phyloP scores from a whole-genome alignment of 805 yeast species.

The Saccharomycopsis amapae region DNA sequence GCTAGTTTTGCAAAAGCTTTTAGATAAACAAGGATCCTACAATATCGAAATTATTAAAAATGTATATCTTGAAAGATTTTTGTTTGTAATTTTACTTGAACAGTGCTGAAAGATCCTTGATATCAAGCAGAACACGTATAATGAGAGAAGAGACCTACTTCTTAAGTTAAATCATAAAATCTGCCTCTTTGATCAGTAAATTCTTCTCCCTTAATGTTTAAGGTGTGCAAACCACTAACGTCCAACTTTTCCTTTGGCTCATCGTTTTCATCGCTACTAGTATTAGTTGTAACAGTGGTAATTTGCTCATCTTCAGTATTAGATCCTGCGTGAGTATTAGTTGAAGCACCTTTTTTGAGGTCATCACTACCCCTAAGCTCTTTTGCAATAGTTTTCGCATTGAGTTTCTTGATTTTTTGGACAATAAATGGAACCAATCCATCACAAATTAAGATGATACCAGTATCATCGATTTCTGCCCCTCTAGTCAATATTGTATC shows the following conservation, averaged over 20 bases:
- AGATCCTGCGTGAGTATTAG: no score
- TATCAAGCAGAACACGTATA: neutral
- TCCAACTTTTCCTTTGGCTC: conserved; percentile 6
- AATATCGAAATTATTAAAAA: no score
- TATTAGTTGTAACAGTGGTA: neutral
- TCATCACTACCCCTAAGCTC: neutral
- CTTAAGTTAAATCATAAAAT: conserved; percentile 33
- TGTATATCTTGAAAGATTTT: no score
- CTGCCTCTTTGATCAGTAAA: conserved; percentile 36
- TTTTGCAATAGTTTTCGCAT: neutral
- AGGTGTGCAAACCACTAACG: conserved; percentile 21
- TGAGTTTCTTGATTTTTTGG: conserved; percentile 11
- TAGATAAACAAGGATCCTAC: no score
- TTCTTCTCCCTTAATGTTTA: conserved; percentile 31
- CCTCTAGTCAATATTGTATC: conserved; percentile 73
- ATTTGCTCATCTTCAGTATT: neutral
- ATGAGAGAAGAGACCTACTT: no score
- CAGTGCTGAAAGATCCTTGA: neutral
- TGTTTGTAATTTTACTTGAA: neutral
- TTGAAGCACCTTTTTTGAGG: no score
- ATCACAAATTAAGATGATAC: conserved; percentile 54
- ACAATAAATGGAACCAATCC: conserved; percentile 43
- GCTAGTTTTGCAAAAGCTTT: no score
- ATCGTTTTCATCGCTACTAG: neutral
- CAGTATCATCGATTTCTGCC: conserved; percentile 41